A percentile compares a stretch with the other conserved stretches of the same genome.
Evolutionary conservation across 2,329 filamentous ascomycete genomes (phyloP).

Genomic region (Colletotrichum simmondsii): DNA sequence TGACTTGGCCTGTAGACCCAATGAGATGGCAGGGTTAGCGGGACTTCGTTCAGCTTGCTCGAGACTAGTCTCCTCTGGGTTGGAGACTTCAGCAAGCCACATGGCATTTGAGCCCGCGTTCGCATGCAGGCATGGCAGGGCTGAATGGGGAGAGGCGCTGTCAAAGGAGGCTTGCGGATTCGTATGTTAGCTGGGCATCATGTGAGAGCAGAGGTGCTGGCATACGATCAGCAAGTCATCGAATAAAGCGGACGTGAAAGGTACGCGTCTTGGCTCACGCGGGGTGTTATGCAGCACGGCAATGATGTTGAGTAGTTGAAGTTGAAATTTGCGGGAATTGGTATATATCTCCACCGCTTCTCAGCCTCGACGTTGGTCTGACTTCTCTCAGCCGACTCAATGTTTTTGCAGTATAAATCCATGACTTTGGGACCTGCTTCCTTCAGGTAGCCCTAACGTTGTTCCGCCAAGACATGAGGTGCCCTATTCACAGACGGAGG

Average conservation of each 20-base stretch:
- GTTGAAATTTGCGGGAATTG: neutral
- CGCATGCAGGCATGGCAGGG: constrained; percentile 7
- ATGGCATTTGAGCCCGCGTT: constrained; percentile 13
- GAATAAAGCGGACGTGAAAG: neutral
- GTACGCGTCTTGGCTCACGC: neutral
- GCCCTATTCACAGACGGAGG: too few species aligned
- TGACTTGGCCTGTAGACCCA: neutral
- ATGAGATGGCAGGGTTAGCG: constrained; percentile 5
- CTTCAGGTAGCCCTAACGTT: neutral
- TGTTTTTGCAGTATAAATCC: neutral
- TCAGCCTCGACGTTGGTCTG: neutral
- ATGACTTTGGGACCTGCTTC: neutral
- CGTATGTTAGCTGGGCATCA: neutral
- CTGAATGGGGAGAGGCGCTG: neutral
- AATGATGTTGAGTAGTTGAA: neutral
- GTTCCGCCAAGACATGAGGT: too few species aligned
- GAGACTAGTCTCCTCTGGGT: neutral
- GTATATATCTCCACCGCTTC: neutral
- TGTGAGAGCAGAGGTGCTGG: neutral
- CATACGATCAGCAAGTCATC: neutral
- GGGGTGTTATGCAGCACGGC: neutral
- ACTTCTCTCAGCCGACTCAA: neutral
- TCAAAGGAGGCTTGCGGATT: neutral
- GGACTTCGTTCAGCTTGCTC: constrained; percentile 4
- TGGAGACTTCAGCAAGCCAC: constrained; percentile 18